Evolutionary conservation across 2,329 filamentous ascomycete genomes (phyloP), one percentile per base, ranked within the genome.

Genomic region (Cucurbitaria berberidis): DNA sequence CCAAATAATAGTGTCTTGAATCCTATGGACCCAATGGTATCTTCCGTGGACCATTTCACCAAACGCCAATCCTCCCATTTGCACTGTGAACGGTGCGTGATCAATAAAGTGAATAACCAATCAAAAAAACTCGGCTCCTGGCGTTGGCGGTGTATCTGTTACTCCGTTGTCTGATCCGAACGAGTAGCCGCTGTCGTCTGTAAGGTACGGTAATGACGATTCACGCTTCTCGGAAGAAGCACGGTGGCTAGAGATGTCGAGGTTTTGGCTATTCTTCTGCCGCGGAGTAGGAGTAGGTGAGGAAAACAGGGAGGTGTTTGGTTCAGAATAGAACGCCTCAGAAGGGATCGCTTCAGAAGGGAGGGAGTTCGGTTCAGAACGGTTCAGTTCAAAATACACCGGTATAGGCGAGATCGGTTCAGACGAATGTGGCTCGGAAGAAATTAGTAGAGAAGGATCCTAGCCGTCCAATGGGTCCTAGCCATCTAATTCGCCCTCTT

Each of bases 401-500:
- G n/a, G n/a, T n/a, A n/a, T n/a, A n/a, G n/a, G n/a, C n/a, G n/a
- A n/a, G n/a, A n/a, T n/a, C n/a, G n/a, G n/a, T n/a, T n/a, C n/a
- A n/a, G n/a, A n/a, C n/a, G n/a, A n/a, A n/a, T n/a, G n/a, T n/a
- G n/a, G n/a, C n/a, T n/a, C n/a, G n/a, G n/a, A n/a, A n/a, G n/a
- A n/a, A n/a, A n/a, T n/a, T n/a, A n/a, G n/a, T n/a, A n/a, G n/a
- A n/a, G n/a, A n/a, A n/a, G n/a, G n/a, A n/a, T n/a, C n/a, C n/a
- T n/a, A n/a, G n/a, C n/a, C n/a, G n/a, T n/a, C n/a, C n/a, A n/a
- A n/a, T 35, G 45, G 6, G 44, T 44, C 8, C 59, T 74, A 80
- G 50, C 78, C 78, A 64, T 79, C 77, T 49, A 81, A 62, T 56
- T 81, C 78, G 29, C 78, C 78, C 62, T 81, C 78, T 60, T 81